Evolutionary conservation across 306 rosid genomes (phyloP), one percentile per base, ranked within the genome.

Genomic region (Argentina anserina): DNA sequence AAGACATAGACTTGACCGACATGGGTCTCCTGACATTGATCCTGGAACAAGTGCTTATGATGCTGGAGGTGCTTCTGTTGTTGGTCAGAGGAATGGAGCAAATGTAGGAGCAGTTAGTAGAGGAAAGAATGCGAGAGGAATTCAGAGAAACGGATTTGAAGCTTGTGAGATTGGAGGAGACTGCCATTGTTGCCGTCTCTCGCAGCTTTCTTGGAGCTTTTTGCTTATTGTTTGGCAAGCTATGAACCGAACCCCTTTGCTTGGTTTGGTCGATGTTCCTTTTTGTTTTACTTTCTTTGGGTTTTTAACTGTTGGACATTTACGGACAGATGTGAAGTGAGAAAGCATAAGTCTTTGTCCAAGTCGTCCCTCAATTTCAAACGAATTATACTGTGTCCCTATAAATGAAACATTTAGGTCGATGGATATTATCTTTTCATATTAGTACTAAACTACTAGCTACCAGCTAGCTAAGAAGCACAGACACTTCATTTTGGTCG

Each of bases 1-100:
- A 71, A 67, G 90, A 73, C 86, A 79, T 81, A 79, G 95, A 90
- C 42, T 87, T 86, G 47, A 88, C 82, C 10, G 75, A 76, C 23
- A 82, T 4, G 74, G 68, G 47, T 67, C 81, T 76, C 77, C 66
- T 49, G 59, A 74, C 82, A 66, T 70, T 76, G 87, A 39, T 9
- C 34, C 71, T 20, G 42, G 71, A 33, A 33, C 36, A 74, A 62
- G n/a, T 20, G 62, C 14, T 56, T 1, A 43, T 43, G 36, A 80
- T 9, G 49, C 72, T 67, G 3, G 79, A 61, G 37, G 43, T 47
- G 77, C 67, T 64, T 73, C 43, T 37, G 84, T 47, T 23, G 69
- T 61, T 61, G 75, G 12, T 78, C n/a, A 79, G 20, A 41, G 82
- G 80, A 53, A 79, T 7, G 47, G 84, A 65, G 74, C 28, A 82